A percentile compares a stretch with the other conserved stretches of the same genome.
Evolutionary conservation across 1,284 basidiomycete species (phyloP).

Genomic region (Ustilago sp.): DNA sequence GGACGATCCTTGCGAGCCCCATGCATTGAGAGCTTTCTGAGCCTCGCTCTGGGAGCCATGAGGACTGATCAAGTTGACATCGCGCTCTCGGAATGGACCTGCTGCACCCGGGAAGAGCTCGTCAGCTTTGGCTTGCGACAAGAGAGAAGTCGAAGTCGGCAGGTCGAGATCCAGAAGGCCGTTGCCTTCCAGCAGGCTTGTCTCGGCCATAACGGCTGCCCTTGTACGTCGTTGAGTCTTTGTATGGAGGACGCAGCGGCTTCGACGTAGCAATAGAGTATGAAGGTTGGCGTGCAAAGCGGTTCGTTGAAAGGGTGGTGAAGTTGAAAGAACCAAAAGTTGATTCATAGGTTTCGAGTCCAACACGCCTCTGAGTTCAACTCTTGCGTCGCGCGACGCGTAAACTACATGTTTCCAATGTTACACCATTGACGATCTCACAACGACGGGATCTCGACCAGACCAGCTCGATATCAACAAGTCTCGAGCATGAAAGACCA

Average conservation of each 20-base stretch:
- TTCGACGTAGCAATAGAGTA: neutral
- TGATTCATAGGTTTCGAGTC: slow-evolving; percentile 16
- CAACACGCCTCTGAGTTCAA: slow-evolving; percentile 29
- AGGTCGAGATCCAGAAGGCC: slow-evolving; percentile 39
- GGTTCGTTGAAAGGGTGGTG: slow-evolving; percentile 6
- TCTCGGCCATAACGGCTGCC: slow-evolving; percentile 21
- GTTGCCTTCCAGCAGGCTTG: slow-evolving; percentile 32
- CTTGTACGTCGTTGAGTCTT: neutral
- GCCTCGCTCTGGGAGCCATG: slow-evolving; percentile 34
- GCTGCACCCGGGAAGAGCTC: slow-evolving; percentile 31
- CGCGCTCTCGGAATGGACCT: slow-evolving; percentile 24
- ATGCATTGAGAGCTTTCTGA: slow-evolving; percentile 46
- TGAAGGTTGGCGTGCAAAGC: slow-evolving; percentile 3
- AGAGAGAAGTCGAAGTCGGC: slow-evolving; percentile 13
- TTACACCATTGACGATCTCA: slow-evolving; percentile 6
- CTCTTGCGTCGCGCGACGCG: slow-evolving; percentile 40
- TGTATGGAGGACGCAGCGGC: neutral
- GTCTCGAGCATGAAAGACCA: no score
- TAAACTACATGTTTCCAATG: slow-evolving; percentile 35
- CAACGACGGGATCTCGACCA: neutral
- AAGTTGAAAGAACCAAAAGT: neutral
- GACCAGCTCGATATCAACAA: neutral
- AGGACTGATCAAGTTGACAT: slow-evolving; percentile 26
- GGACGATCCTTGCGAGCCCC: slow-evolving; percentile 20
- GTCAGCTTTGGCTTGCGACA: slow-evolving; percentile 23